These are phyloP conservation scores for Geosmithia morbida DNA, from an alignment of 2,329 filamentous ascomycete species.

Conservation along the genomic window DNA sequence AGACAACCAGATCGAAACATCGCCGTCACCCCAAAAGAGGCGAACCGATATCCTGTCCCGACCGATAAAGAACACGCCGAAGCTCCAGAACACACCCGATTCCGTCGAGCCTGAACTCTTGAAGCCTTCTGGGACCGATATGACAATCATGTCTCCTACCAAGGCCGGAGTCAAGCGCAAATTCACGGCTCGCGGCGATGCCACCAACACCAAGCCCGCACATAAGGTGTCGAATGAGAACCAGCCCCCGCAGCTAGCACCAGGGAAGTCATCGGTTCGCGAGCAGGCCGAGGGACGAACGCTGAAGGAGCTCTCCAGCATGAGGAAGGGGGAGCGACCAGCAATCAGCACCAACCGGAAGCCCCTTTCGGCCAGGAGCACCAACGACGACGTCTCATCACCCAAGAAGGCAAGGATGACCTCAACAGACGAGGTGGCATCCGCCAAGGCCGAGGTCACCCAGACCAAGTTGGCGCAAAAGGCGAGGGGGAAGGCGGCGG, in stretches of 20 bases:
- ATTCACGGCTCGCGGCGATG: slow-evolving; percentile 33
- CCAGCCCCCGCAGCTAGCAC: slow-evolving; percentile 4
- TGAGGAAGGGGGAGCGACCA: slow-evolving; percentile 22
- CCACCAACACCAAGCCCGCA: slow-evolving; percentile 17
- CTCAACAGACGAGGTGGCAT: slow-evolving; percentile 19
- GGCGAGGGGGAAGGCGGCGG: slow-evolving; percentile 13
- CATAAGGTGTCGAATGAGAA: slow-evolving; percentile 14
- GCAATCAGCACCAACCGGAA: slow-evolving; percentile 20
- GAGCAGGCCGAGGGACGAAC: slow-evolving; percentile 23
- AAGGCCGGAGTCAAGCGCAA: slow-evolving; percentile 3
- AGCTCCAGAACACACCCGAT: background rate
- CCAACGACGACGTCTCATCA: slow-evolving; percentile 43
- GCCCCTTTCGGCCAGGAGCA: slow-evolving; percentile 41
- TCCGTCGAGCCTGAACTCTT: slow-evolving; percentile 1
- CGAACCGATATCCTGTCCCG: background rate
- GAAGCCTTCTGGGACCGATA: slow-evolving; percentile 3
- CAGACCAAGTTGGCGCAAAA: slow-evolving; percentile 12
- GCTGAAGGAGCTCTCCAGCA: slow-evolving; percentile 29
- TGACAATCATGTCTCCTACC: slow-evolving; percentile 7
- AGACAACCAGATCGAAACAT: slow-evolving; percentile 5
- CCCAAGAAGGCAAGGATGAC: slow-evolving; percentile 27
- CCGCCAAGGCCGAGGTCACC: slow-evolving; percentile 21
- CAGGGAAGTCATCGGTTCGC: slow-evolving; percentile 13
- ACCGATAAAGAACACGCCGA: background rate
- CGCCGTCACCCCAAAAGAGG: slow-evolving; percentile 14